Percentiles rank a stretch among this genome's conserved stretches.
Evolutionary conservation across 805 yeast species (phyloP).

Genomic region (Hanseniaspora guilliermondii): DNA sequence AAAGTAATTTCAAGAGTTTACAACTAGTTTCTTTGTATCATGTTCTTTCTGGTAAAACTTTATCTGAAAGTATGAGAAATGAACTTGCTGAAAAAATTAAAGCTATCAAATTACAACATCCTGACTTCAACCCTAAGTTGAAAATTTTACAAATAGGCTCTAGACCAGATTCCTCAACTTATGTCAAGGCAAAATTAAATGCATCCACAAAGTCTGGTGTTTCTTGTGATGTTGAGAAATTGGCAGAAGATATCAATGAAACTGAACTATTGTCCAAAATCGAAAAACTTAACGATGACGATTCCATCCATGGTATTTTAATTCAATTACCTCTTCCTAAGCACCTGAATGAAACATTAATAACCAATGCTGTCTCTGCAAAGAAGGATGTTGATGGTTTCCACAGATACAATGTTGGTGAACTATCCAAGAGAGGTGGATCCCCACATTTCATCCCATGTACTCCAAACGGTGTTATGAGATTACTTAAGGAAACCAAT

Average conservation of each 20-base stretch:
- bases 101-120: conserved; percentile 28
- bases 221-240: conserved; percentile 44
- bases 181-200: conserved; percentile 66
- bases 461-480: conserved; percentile 71
- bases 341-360: conserved; percentile 52
- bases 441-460: conserved; percentile 63
- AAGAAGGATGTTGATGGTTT: conserved; percentile 77
- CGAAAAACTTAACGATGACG: conserved; percentile 43
- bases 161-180: conserved; percentile 69
- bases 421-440: conserved; percentile 61
- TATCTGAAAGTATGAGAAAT: conserved; percentile 35
- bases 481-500: conserved; percentile 45
- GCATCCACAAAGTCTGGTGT: conserved; percentile 65
- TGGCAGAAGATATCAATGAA: conserved; percentile 47
- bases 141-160: conserved; percentile 66
- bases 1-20: neutral
- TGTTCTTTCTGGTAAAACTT: conserved; percentile 36
- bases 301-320: conserved; percentile 55
- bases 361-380: conserved; percentile 54
- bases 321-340: conserved; percentile 68
- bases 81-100: conserved; percentile 32
- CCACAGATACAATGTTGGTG: conserved; percentile 66
- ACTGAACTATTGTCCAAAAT: conserved; percentile 43
- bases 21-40: conserved; percentile 18
- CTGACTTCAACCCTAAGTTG: conserved; percentile 51